A percentile compares a stretch with the other conserved stretches of the same genome.
Conservation (phyloP, 352 stramenopile species). For the Globisporangium acanthophoron region DNA sequence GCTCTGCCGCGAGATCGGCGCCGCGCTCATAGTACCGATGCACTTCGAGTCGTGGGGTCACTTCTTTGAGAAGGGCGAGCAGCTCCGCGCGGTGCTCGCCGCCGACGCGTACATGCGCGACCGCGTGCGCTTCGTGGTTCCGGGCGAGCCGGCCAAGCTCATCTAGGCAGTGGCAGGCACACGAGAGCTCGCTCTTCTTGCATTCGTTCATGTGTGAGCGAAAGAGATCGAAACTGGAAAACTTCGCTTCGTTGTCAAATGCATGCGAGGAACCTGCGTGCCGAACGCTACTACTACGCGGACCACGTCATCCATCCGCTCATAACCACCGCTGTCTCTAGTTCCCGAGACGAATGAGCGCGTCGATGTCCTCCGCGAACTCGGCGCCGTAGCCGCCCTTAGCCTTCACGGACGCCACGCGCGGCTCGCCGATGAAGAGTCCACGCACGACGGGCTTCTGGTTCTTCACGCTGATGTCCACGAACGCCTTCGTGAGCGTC, state of each 20-base stretch:
- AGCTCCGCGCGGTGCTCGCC: slow-evolving; percentile 8
- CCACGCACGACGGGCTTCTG: slow-evolving; percentile 71
- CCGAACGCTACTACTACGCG: too few relatives aligned
- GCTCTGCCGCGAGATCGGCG: slow-evolving; percentile 20
- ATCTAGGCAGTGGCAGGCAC: too few relatives aligned
- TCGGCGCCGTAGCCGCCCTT: slow-evolving; percentile 63
- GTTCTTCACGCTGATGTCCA: slow-evolving; percentile 81
- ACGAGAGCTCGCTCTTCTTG: too few relatives aligned
- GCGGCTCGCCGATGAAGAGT: slow-evolving; percentile 76
- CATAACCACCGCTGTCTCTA: slow-evolving; percentile 8
- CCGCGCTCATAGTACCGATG: slow-evolving; percentile 27
- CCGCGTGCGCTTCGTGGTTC: slow-evolving; percentile 19
- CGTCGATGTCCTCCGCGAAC: slow-evolving; percentile 53
- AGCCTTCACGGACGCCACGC: slow-evolving; percentile 65
- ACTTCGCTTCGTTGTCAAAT: too few relatives aligned
- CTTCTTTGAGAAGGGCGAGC: slow-evolving; percentile 17
- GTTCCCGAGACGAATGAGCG: slow-evolving; percentile 61
- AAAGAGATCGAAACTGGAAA: too few relatives aligned
- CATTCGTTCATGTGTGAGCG: too few relatives aligned
- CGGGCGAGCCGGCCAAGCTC: slow-evolving; percentile 10
- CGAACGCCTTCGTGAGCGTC: slow-evolving; percentile 64
- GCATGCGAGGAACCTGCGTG: too few relatives aligned
- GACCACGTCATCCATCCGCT: too few relatives aligned
- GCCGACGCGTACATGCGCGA: slow-evolving; percentile 17
- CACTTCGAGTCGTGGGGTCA: slow-evolving; percentile 41